Conservation (phyloP, 73 alveolate genomes). For the Durusdinium trenchii region DNA sequence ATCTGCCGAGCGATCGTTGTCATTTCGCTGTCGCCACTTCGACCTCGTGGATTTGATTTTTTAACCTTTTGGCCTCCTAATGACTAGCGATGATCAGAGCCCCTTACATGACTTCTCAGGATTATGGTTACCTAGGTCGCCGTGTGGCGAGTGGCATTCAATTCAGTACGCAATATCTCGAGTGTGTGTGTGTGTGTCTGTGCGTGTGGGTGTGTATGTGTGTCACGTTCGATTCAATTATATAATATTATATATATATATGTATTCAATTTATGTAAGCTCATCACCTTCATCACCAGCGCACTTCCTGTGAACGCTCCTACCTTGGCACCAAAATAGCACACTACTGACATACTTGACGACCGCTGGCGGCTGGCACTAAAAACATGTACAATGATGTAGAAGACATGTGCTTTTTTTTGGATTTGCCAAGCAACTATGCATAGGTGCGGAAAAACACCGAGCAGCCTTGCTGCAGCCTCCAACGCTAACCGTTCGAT, state of each 20-base stretch:
- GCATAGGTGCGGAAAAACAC: constrained; percentile 46
- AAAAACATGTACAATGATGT: no score
- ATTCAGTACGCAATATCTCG: no score
- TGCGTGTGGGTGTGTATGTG: not conserved
- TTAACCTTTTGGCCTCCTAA: no score
- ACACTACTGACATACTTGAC: not conserved
- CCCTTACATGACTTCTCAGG: no score
- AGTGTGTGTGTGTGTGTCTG: no score
- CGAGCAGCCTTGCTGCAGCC: not conserved
- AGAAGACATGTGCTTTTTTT: not conserved
- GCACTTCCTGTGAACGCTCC: constrained; percentile 56
- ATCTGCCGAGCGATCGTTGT: no score
- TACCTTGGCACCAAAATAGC: not conserved
- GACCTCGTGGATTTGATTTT: no score
- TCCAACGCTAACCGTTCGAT: not conserved
- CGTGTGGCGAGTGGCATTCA: no score
- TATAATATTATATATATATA: not conserved
- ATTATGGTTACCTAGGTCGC: no score
- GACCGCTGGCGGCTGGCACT: not conserved
- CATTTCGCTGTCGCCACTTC: no score
- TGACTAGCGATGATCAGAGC: no score
- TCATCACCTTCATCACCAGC: constrained; percentile 20
- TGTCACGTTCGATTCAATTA: not conserved
- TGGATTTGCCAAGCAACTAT: constrained; percentile 18
- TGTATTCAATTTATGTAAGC: not conserved